Base-by-base conservation (phyloP, 768 basidiomycete genomes). In the Russula compacta region DNA sequence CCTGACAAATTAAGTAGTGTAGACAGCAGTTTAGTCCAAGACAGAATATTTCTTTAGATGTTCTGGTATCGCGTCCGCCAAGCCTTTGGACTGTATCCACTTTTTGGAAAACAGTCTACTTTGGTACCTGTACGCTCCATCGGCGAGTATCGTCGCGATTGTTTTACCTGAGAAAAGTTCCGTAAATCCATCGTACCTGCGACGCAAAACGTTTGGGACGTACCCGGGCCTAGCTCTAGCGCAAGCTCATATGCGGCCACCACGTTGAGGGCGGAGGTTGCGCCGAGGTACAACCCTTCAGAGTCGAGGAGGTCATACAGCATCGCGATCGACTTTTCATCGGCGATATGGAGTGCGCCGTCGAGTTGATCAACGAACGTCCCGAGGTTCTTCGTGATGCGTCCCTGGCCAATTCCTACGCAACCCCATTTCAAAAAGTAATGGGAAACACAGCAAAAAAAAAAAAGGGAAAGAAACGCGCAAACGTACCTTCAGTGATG, bases 51-150 rank as follows among this genome's bases (percentile, higher is more conserved):
- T 95, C 73, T 84, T 86, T 64, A 98, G 72, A 65, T 89, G 80
- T 50, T 82, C 78, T 1, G 97, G 95, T 69, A 99, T 91, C 24
- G 86, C 85, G 38, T 80, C 76, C 44, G 81, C 79, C 53, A 99
- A 76, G 0, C 80, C 85, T 71, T 98, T 98, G 39, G 80, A 76
- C 70, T 84, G 77, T 50, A 99, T 75, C 97, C 97, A 99, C 67
- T 83, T 82, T 71, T 89, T 89, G 15, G 94, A 97, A 77, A 99
- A 99, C 39, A 99, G 76, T 11, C 97, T 82, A 63, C 91, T 95
- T 75, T 98, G 97, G 70, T 99, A 97, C 70, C 97, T 83, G 70
- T 98, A 95, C 48, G 97, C 97, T 7, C 95, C 97, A 70, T 99
- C 97, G 72, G 89, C 92, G 42, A 99, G 74, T 55, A 98, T 80